Evolutionary conservation across 1,284 basidiomycete species (phyloP).

Genomic region (Paramarasmius palmivorus): DNA sequence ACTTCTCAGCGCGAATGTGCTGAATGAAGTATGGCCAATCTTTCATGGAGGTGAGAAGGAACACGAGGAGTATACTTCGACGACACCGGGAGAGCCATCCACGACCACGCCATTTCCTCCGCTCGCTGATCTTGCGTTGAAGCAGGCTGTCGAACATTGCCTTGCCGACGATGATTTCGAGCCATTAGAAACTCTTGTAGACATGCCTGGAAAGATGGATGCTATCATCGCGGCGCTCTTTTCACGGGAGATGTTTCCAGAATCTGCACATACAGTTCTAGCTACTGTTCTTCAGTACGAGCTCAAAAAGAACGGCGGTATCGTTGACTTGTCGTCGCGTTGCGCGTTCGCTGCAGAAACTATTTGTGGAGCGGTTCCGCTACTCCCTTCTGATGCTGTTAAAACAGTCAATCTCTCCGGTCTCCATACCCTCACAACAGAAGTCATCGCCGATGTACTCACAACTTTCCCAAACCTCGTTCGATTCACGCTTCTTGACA

Average conservation of each 20-base stretch:
- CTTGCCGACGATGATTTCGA: conserved; percentile 22
- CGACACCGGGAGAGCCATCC: too few relatives aligned
- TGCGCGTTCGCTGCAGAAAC: conserved; percentile 22
- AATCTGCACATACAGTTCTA: conserved; percentile 24
- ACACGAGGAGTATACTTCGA: too few relatives aligned
- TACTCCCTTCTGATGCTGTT: conserved; percentile 8
- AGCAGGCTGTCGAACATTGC: conserved; percentile 25
- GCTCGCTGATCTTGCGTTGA: conserved; percentile 28
- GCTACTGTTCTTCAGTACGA: conserved; percentile 16
- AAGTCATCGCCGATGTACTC: conserved; percentile 17
- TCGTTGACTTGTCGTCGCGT: conserved; percentile 17
- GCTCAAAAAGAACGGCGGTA: conserved; percentile 8
- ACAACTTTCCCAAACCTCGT: conserved; percentile 15
- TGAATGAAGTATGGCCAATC: conserved; percentile 29
- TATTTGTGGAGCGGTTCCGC: conserved; percentile 18
- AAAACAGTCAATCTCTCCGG: conserved; percentile 26
- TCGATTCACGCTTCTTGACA: conserved; percentile 24
- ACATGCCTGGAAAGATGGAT: conserved; percentile 24
- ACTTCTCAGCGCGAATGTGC: conserved; percentile 20
- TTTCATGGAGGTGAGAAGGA: neutral
- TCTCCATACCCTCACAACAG: conserved; percentile 20
- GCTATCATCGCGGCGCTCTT: conserved; percentile 21
- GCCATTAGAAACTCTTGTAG: conserved; percentile 25
- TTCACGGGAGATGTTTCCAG: conserved; percentile 23
- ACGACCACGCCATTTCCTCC: conserved; percentile 16